Evolutionary conservation across 306 rosid species (phyloP), one percentile per base, ranked within the genome.

Genomic region (Casuarina cunninghamiana): DNA sequence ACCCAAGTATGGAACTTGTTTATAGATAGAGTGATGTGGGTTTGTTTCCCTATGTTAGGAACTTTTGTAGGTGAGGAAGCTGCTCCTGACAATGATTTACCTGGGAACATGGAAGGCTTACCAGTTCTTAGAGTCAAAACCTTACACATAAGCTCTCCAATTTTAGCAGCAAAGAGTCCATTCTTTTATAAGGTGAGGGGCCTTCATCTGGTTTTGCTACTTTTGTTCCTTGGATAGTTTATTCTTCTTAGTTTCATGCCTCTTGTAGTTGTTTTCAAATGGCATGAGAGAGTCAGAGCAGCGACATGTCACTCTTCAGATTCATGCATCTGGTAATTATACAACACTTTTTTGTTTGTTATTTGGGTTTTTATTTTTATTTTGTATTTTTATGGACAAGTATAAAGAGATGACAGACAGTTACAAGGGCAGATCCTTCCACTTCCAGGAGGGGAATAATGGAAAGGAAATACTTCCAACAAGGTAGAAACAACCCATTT

Each of bases 121-220:
- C 63, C 78, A 61, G 80, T 74, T 16, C 45, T 77, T 37, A 68
- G 45, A 69, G 86, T 82, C 43, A 83, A 78, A 72, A 86, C 82
- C 77, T 9, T 89, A 13, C 83, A 83, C 71, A 83, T 86, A 53
- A 84, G 90, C 74, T 89, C 90, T 74, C 83, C 84, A 54, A 89
- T 89, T 67, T 79, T 89, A 57, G 90, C 88, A 19, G 92, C 84
- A 9, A 84, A 84, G 75, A 84, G 90, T 79, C 89, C 86, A 1
- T 84, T 84, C 76, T 89, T 89, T 74, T 83, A 78, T 54, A 84
- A 86, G 85, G 89, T 86, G 77, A 69, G 72, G 66, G 75, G 12
- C 46, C 45, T 37, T 54, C 53, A 19, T 3, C 10, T 53, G 53
- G 2, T 63, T 79, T 1, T 69, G 26, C 67, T 78, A 7, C 42